Evolutionary conservation across 495 filamentous ascomycete species (phyloP).

Genomic region (Darksidea phi): DNA sequence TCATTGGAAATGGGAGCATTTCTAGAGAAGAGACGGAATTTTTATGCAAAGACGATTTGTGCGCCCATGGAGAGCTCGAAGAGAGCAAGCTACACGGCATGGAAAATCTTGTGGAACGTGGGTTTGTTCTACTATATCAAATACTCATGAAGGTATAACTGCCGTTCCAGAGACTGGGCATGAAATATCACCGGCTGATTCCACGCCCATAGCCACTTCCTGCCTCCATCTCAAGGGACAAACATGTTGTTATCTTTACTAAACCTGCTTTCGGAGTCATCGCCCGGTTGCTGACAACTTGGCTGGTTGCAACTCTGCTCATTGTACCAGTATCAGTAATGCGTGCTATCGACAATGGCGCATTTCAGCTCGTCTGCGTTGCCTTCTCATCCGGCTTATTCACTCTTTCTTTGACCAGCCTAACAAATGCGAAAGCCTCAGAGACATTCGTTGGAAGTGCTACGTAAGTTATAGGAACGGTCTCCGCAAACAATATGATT

Average conservation of each 20-base stretch:
- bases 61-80: not conserved
- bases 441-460: not conserved
- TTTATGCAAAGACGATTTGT: not conserved
- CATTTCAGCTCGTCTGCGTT: not conserved
- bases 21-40: not conserved
- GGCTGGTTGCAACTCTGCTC: not conserved
- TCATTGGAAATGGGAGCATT: not conserved
- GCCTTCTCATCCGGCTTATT: not conserved
- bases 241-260: not conserved
- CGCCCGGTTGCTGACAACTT: not conserved
- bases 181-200: not conserved
- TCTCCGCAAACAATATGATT: too few relatives aligned
- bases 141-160: not conserved
- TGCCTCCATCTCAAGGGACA: not conserved
- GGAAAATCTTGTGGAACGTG: not conserved
- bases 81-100: not conserved
- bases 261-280: not conserved
- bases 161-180: not conserved
- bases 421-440: not conserved
- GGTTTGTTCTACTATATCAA: not conserved
- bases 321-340: not conserved
- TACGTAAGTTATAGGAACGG: too few relatives aligned
- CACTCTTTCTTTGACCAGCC: not conserved
- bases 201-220: not conserved
- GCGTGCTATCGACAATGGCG: not conserved